Evolutionary conservation across 2,329 filamentous ascomycete species (phyloP).

Genomic region (Thielaviopsis musarum): DNA sequence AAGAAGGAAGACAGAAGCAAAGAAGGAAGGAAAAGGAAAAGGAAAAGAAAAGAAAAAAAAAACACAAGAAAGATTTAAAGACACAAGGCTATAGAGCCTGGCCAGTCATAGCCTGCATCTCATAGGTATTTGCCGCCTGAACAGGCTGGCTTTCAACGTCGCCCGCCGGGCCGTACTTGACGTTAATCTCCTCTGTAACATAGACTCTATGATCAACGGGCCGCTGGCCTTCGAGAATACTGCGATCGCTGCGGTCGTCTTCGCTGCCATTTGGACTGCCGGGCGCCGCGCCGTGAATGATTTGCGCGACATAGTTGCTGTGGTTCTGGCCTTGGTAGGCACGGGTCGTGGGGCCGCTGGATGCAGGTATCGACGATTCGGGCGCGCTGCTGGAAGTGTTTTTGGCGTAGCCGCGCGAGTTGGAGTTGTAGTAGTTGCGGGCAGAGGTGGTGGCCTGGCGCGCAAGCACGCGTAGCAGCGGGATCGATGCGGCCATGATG

Average conservation of each 20-base stretch:
- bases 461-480: constrained; percentile 14
- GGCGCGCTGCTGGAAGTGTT: not conserved
- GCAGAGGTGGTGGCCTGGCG: constrained; percentile 10
- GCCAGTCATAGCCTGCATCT: not conserved
- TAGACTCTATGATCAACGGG: not conserved
- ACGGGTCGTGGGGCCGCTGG: not conserved
- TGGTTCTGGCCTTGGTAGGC: not conserved
- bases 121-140: not conserved
- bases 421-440: not conserved
- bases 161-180: not conserved
- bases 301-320: not conserved
- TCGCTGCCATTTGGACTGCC: not conserved
- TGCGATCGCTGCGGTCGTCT: not conserved
- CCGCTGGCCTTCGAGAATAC: not conserved
- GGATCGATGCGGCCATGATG: constrained; percentile 15
- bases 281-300: not conserved
- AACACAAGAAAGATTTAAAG: not conserved
- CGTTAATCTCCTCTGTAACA: not conserved
- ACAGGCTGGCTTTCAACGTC: not conserved
- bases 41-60: not conserved
- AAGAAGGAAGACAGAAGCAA: not conserved
- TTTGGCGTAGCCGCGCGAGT: not conserved
- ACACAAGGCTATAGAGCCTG: not conserved
- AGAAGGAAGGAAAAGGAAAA: not conserved
- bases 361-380: not conserved